These are phyloP conservation scores for Annulohypoxylon moriforme DNA, from an alignment of 495 filamentous ascomycete species.

Conservation along the genomic window DNA sequence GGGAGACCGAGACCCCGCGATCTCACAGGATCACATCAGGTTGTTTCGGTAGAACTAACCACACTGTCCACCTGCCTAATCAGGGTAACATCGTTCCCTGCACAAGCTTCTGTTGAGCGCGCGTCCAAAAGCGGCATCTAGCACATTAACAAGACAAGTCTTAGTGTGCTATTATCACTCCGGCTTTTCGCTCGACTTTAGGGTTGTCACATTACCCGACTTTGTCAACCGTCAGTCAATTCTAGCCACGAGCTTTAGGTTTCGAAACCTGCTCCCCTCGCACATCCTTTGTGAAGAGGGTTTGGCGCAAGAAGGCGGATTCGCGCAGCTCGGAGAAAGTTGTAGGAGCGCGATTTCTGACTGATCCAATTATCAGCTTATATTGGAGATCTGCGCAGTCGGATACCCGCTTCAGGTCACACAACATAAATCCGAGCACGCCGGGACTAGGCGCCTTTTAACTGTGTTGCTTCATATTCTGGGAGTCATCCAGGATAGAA, in stretches of 20 bases:
- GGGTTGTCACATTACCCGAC: constrained; percentile 39
- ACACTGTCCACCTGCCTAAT: constrained; percentile 44
- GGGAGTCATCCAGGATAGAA: constrained; percentile 35
- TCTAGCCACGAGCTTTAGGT: constrained; percentile 28
- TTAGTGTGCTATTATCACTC: constrained; percentile 29
- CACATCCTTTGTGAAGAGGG: constrained; percentile 14
- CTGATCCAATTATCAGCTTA: constrained; percentile 24
- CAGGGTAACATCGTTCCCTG: constrained; percentile 42
- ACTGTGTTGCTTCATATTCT: constrained; percentile 35
- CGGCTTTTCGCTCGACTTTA: constrained; percentile 27
- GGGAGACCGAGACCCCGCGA: constrained; percentile 36
- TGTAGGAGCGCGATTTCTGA: constrained; percentile 26
- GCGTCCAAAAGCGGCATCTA: constrained; percentile 31
- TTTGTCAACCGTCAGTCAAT: constrained; percentile 28
- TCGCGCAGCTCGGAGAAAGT: constrained; percentile 29
- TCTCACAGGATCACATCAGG: constrained; percentile 43
- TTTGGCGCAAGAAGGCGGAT: constrained; percentile 24
- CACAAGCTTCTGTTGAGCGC: constrained; percentile 31
- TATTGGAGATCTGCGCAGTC: constrained; percentile 21
- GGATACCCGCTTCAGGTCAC: constrained; percentile 34
- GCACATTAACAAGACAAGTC: constrained; percentile 20
- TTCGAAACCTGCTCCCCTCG: constrained; percentile 11
- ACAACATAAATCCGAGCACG: constrained; percentile 40
- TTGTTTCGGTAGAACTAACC: constrained; percentile 39
- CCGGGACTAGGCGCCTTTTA: constrained; percentile 17